Evolutionary conservation across 2,329 filamentous ascomycete species (phyloP).

Genomic region (Aspergillus sclerotialis): DNA sequence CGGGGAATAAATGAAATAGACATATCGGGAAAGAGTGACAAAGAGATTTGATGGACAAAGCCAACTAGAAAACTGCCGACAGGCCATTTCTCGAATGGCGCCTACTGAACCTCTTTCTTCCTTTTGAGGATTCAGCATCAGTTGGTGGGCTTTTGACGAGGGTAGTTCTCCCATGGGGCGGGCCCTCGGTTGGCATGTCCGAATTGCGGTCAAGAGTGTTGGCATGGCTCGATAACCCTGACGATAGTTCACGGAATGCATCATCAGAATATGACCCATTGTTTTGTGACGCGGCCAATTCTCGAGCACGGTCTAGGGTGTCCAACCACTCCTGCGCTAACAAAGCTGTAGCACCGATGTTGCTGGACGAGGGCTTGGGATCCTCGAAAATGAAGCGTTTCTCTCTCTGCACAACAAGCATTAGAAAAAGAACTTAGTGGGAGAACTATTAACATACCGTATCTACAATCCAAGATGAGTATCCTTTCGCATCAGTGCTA

Average conservation of each 20-base stretch:
- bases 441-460: constrained; percentile 59
- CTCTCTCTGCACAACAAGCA: constrained; percentile 55
- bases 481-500: constrained; percentile 77
- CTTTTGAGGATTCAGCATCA: constrained; percentile 50
- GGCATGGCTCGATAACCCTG: constrained; percentile 61
- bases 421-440: neutral
- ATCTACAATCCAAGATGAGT: constrained; percentile 84
- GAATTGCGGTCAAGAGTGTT: constrained; percentile 38
- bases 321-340: constrained; percentile 90
- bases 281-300: constrained; percentile 67
- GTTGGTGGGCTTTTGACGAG: constrained; percentile 37
- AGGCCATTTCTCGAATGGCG: constrained; percentile 92
- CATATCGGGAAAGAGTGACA: no score
- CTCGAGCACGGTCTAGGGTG: constrained; percentile 74
- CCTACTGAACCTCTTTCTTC: constrained; percentile 71
- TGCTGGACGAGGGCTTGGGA: constrained; percentile 62
- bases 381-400: constrained; percentile 93
- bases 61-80: constrained; percentile 71
- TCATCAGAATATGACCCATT: constrained; percentile 62
- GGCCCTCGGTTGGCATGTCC: constrained; percentile 31
- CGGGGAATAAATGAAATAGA: no score
- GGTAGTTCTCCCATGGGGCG: constrained; percentile 38
- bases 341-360: constrained; percentile 57
- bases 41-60: no score
- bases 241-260: constrained; percentile 61